Conservation (phyloP, 345 rosid genomes). For the Anastatica hierochuntica region DNA sequence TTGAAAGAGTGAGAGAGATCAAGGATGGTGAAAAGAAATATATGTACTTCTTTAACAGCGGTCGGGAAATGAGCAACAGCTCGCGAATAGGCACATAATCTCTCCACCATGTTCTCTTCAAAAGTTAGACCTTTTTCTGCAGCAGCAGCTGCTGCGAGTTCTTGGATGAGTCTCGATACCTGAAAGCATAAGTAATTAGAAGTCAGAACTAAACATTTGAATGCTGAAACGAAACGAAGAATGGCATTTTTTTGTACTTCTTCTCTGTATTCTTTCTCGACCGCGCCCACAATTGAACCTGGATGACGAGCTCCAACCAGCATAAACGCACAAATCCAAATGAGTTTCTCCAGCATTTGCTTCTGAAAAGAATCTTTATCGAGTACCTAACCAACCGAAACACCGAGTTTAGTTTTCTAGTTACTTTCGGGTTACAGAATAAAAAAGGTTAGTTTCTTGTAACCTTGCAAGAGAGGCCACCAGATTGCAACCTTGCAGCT, state of each 20-base stretch:
- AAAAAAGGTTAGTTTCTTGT: conserved; percentile 3
- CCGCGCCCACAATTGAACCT: conserved; percentile 77
- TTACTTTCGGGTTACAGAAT: no score
- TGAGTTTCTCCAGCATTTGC: conserved; percentile 91
- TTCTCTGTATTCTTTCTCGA: conserved; percentile 69
- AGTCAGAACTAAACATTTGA: not conserved
- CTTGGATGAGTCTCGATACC: conserved; percentile 68
- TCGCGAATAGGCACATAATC: conserved; percentile 87
- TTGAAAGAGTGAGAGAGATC: not conserved
- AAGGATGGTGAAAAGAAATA: not conserved
- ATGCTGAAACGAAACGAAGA: not conserved
- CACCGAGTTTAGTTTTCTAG: not conserved
- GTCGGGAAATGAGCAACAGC: conserved; percentile 92
- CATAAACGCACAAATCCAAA: conserved; percentile 97
- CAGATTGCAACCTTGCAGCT: conserved; percentile 72
- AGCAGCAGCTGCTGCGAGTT: conserved; percentile 79
- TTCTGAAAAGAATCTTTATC: conserved; percentile 85
- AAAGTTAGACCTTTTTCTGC: conserved; percentile 57
- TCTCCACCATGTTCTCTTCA: conserved; percentile 72
- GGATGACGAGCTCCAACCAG: conserved; percentile 99
- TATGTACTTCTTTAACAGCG: conserved; percentile 76
- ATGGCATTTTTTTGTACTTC: conserved; percentile 37
- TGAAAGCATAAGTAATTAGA: conserved; percentile 23
- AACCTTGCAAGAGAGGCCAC: conserved; percentile 95
- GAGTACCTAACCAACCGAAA: conserved; percentile 47